These are phyloP conservation scores for Sphagnum fallax DNA, from an alignment of 228 moss, liverwort and hornwort species.

Conservation along the genomic window DNA sequence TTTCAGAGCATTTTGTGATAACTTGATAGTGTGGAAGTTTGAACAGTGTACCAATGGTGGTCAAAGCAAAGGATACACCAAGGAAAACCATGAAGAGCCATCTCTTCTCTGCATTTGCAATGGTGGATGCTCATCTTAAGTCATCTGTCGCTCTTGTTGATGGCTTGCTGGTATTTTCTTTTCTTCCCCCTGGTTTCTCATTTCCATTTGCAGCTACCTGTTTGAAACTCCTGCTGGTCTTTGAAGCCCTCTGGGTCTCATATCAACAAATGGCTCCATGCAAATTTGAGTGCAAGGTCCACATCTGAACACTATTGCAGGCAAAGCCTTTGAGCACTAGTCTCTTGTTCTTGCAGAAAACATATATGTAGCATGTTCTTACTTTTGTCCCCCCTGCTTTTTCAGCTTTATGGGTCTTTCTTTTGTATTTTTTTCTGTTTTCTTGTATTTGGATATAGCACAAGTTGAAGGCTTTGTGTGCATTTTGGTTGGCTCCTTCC, in stretches of 20 bases:
- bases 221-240: not conserved
- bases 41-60: slow-evolving; percentile 35
- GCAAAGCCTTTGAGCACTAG: too few relatives aligned
- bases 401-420: too few relatives aligned
- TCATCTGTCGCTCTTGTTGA: slow-evolving; percentile 40
- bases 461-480: too few relatives aligned
- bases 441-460: too few relatives aligned
- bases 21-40: too few relatives aligned
- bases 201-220: not conserved
- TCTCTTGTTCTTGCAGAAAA: too few relatives aligned
- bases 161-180: slow-evolving; percentile 33
- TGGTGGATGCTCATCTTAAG: slow-evolving; percentile 43
- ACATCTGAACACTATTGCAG: too few relatives aligned
- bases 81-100: slow-evolving; percentile 25
- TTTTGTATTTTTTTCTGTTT: too few relatives aligned
- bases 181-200: not conserved
- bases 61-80: slow-evolving; percentile 13
- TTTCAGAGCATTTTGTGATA: too few relatives aligned
- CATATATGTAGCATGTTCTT: too few relatives aligned
- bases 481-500: slow-evolving; percentile 5
- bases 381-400: too few relatives aligned
- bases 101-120: slow-evolving; percentile 38
- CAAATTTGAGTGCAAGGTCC: too few relatives aligned
- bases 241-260: not conserved
- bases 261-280: not conserved